Conservation (phyloP, 768 basidiomycete species). For the Clavaria fumosa region DNA sequence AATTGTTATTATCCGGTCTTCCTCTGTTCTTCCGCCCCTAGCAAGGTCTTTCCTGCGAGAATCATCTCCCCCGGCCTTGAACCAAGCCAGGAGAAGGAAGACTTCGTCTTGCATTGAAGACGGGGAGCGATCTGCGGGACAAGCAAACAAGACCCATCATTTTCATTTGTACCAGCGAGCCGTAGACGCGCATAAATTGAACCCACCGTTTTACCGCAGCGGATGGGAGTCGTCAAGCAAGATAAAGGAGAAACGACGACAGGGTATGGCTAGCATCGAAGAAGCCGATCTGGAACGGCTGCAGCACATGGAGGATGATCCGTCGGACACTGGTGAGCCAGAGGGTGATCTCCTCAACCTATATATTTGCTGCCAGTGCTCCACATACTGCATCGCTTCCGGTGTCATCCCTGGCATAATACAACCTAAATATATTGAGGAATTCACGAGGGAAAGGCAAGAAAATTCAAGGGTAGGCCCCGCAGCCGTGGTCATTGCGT, state of each 20-base stretch:
- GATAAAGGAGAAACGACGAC: slow-evolving; percentile 37
- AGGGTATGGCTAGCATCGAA: slow-evolving; percentile 20
- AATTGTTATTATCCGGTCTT: slow-evolving; percentile 53
- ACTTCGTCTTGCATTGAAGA: slow-evolving; percentile 37
- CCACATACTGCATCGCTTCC: slow-evolving; percentile 55
- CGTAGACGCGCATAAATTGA: slow-evolving; percentile 52
- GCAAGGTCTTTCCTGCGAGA: slow-evolving; percentile 34
- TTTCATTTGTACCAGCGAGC: slow-evolving; percentile 63
- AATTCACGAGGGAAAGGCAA: slow-evolving; percentile 45
- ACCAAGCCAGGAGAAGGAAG: slow-evolving; percentile 33
- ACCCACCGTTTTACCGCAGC: slow-evolving; percentile 40
- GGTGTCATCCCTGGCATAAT: slow-evolving; percentile 61
- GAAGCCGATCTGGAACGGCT: slow-evolving; percentile 31
- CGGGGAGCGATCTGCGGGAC: slow-evolving; percentile 29
- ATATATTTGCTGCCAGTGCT: slow-evolving; percentile 78
- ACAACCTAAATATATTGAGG: slow-evolving; percentile 43
- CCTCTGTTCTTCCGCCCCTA: slow-evolving; percentile 44
- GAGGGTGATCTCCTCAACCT: slow-evolving; percentile 54
- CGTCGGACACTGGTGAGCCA: slow-evolving; percentile 22
- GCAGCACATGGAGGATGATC: slow-evolving; percentile 19
- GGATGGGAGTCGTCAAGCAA: slow-evolving; percentile 42
- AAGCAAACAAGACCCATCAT: slow-evolving; percentile 57
- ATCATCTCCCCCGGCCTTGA: slow-evolving; percentile 34
- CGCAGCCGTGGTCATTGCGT: slow-evolving; percentile 35
- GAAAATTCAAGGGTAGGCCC: slow-evolving; percentile 45